A percentile compares a stretch with the other conserved stretches of the same genome.
Conservation (phyloP, 2,329 filamentous ascomycete genomes). For the Escovopsis sp. region DNA sequence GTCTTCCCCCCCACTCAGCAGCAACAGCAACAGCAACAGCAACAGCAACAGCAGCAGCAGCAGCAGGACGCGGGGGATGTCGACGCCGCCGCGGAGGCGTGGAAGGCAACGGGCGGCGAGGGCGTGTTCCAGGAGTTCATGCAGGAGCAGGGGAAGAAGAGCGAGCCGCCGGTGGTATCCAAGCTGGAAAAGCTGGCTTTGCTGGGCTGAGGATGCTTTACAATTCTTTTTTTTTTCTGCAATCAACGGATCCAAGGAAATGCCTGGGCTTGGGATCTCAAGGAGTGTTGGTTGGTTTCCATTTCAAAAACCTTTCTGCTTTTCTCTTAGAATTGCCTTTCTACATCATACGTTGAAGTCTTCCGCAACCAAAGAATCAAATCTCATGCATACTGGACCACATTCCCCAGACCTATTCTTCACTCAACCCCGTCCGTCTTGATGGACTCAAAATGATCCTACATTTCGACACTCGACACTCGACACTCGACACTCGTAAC, state of each 20-base stretch:
- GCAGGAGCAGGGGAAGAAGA: conserved; percentile 28
- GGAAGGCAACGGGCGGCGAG: conserved; percentile 32
- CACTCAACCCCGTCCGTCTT: conserved; percentile 22
- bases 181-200: conserved; percentile 35
- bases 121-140: conserved; percentile 38
- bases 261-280: neutral
- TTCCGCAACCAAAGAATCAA: neutral
- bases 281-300: neutral
- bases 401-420: neutral
- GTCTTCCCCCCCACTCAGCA: conserved; percentile 49
- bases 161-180: conserved; percentile 34
- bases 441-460: conserved; percentile 4
- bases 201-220: conserved; percentile 25
- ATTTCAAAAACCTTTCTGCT: too few species aligned
- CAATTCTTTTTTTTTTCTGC: neutral
- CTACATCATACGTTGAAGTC: neutral
- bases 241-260: neutral
- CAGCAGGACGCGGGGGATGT: conserved; percentile 6
- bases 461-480: too few species aligned
- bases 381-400: too few species aligned
- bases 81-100: conserved; percentile 11
- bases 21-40: conserved; percentile 8
- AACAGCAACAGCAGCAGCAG: conserved; percentile 9
- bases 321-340: neutral
- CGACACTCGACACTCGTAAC: too few species aligned